Base-by-base conservation (phyloP, 305 asterid species). In the Striga hermonthica region DNA sequence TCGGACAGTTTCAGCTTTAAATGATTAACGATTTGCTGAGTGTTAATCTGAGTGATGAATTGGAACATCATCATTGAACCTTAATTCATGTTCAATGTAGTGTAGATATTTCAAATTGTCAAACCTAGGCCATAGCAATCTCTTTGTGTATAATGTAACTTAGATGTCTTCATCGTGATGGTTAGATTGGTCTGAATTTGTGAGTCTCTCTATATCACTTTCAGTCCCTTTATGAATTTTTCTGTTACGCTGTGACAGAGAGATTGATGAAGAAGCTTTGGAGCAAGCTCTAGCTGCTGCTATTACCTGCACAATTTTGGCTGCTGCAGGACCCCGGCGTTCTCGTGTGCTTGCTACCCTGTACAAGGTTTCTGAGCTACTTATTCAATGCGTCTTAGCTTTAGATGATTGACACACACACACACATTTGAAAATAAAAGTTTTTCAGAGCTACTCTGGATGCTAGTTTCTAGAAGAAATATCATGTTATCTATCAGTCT, bases 271-370 rank as follows among this genome's bases (percentile, higher is more conserved):
- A 83, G 96, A 78, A 72, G 96, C 95, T 12, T 74, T 89, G 75
- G 91, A 91, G 80, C 95, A 88, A 77, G 96, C 98, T 67, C 73
- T 91, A 47, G 83, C 96, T 74, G 96, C 95, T 47, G 96, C 96
- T 38, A 93, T 91, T 50, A 91, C 98, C 47, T 91, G 98, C 91
- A 91, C 95, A 62, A 91, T 89, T 74, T 80, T 91, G 89, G 98
- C 95, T 59, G 98, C 95, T 49, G 96, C 96, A 22, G 98, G 96
- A 64, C 96, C 98, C 71, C 96, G 91, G 58, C 91, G 95, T 48
- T 91, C 96, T 72, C 96, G 90, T 62, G 96, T 84, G 71, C 96
- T 91, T 76, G 98, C 96, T 58, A 91, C 98, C 50, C 77, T 89
- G 71, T 91, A 91, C 82, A 91, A 89, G 90, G 98, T 91, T 75